These are phyloP conservation scores for Trichosporon sp. DNA, from an alignment of 1,284 basidiomycete species.

Conservation along the genomic window DNA sequence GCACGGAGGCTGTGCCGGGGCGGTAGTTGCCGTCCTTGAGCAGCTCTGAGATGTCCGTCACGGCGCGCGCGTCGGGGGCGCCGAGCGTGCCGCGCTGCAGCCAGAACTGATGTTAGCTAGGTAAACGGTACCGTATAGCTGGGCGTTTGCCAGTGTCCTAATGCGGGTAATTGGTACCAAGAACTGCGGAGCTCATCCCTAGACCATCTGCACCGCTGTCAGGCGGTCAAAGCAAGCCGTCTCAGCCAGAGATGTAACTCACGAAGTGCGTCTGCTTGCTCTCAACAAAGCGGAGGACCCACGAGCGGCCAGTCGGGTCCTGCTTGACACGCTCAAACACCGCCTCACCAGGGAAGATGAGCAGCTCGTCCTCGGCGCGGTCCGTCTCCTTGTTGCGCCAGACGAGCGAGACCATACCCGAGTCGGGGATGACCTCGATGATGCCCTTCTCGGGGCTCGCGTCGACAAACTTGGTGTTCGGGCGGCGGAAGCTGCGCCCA, in stretches of 20 bases:
- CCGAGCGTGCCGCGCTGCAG: slow-evolving; percentile 35
- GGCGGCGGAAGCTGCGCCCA: slow-evolving; percentile 37
- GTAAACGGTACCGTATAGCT: too few relatives aligned
- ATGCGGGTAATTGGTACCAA: too few relatives aligned
- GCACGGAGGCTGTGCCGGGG: slow-evolving; percentile 14
- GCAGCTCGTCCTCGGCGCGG: slow-evolving; percentile 39
- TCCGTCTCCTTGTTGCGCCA: slow-evolving; percentile 37
- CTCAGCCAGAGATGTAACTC: slow-evolving; percentile 15
- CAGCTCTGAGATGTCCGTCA: slow-evolving; percentile 40
- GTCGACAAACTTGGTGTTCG: slow-evolving; percentile 43
- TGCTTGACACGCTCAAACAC: slow-evolving; percentile 39
- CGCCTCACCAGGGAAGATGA: slow-evolving; percentile 48
- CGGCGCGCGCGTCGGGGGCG: slow-evolving; percentile 30
- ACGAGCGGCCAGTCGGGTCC: slow-evolving; percentile 41
- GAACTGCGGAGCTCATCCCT: too few relatives aligned
- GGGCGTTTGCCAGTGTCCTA: too few relatives aligned
- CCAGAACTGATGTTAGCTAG: slow-evolving; percentile 41
- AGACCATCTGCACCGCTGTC: too few relatives aligned
- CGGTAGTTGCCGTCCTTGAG: slow-evolving; percentile 40
- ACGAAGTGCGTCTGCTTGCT: slow-evolving; percentile 46
- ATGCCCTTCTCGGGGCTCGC: slow-evolving; percentile 42
- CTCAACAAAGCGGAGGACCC: slow-evolving; percentile 44
- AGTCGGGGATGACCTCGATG: slow-evolving; percentile 38
- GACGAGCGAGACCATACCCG: slow-evolving; percentile 30
- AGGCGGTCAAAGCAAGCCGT: too few relatives aligned